Percentiles rank a stretch among this genome's conserved stretches.
These are phyloP conservation scores for Eutypa lata DNA, from an alignment of 2,329 filamentous ascomycete species.

Conservation along the genomic window DNA sequence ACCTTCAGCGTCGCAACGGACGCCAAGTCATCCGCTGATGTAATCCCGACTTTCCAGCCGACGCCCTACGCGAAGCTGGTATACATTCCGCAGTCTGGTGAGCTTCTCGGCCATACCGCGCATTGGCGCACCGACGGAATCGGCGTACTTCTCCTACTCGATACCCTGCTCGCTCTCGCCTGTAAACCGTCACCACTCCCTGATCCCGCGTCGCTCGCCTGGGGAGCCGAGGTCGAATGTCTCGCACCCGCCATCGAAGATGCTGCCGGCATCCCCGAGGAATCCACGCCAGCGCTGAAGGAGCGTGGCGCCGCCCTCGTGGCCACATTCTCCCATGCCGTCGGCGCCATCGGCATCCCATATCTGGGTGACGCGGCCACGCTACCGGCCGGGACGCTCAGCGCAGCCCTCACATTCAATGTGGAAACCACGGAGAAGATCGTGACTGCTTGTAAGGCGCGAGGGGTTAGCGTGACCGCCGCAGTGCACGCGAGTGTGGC, in stretches of 20 bases:
- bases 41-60: constrained; percentile 17
- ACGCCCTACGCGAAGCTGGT: constrained; percentile 17
- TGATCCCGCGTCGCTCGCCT: constrained; percentile 21
- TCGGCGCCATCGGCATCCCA: constrained; percentile 19
- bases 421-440: constrained; percentile 15
- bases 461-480: constrained; percentile 22
- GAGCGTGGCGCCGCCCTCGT: constrained; percentile 11
- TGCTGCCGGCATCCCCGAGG: constrained; percentile 13
- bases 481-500: constrained; percentile 29
- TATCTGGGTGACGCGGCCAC: constrained; percentile 14
- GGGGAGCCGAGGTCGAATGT: constrained; percentile 23
- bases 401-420: constrained; percentile 10
- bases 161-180: constrained; percentile 18
- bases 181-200: constrained; percentile 7
- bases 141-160: constrained; percentile 23
- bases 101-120: constrained; percentile 14
- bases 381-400: constrained; percentile 18
- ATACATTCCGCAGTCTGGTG: constrained; percentile 12
- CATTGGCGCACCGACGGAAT: constrained; percentile 29
- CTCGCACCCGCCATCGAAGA: constrained; percentile 21
- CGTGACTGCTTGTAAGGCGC: constrained; percentile 13
- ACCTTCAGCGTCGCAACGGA: constrained; percentile 15
- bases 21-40: constrained; percentile 13
- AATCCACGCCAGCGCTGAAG: constrained; percentile 14
- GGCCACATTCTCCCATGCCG: constrained; percentile 12